Evolutionary conservation across 1,284 basidiomycete genomes (phyloP).

Genomic region (Rhodotorula sp.): DNA sequence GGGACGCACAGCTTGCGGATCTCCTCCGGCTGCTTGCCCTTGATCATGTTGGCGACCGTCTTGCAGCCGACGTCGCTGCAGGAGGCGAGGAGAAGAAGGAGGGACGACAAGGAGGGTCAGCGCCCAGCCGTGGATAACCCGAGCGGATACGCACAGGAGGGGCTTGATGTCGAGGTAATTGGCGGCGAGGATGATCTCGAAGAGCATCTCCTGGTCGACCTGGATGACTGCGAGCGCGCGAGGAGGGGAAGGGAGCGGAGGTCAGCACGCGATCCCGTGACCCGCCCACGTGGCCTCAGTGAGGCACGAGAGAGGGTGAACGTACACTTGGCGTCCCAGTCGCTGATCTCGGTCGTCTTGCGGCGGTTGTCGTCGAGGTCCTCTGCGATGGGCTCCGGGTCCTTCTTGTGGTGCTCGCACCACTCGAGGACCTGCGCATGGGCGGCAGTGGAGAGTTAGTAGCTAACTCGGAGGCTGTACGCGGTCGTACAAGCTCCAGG

Average conservation of each 20-base stretch:
- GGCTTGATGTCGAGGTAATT: conserved; percentile 99
- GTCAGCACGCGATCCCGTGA: not conserved
- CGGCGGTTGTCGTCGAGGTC: conserved; percentile 95
- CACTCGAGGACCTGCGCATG: conserved; percentile 84
- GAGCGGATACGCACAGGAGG: conserved; percentile 69
- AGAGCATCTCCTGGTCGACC: conserved; percentile 65
- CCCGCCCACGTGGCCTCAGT: not conserved
- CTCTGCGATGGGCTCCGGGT: conserved; percentile 74
- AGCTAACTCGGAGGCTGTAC: not conserved
- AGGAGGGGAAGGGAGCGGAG: not conserved
- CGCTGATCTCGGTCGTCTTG: conserved; percentile 93
- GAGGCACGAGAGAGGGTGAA: not conserved
- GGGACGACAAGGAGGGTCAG: not conserved
- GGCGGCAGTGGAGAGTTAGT: not conserved
- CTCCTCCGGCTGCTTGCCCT: conserved; percentile 89
- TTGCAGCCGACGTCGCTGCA: conserved; percentile 96
- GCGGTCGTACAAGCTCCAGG: no score
- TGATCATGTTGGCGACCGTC: conserved; percentile 99
- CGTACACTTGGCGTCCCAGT: conserved; percentile 96
- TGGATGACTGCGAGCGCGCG: conserved; percentile 42
- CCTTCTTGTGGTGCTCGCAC: conserved; percentile 97
- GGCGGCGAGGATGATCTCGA: conserved; percentile 98
- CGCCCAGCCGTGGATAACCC: not conserved
- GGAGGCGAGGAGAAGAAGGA: no score
- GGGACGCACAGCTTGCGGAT: conserved; percentile 80